Conservation (phyloP, 768 basidiomycete genomes). For the Naganishia friedmannii region DNA sequence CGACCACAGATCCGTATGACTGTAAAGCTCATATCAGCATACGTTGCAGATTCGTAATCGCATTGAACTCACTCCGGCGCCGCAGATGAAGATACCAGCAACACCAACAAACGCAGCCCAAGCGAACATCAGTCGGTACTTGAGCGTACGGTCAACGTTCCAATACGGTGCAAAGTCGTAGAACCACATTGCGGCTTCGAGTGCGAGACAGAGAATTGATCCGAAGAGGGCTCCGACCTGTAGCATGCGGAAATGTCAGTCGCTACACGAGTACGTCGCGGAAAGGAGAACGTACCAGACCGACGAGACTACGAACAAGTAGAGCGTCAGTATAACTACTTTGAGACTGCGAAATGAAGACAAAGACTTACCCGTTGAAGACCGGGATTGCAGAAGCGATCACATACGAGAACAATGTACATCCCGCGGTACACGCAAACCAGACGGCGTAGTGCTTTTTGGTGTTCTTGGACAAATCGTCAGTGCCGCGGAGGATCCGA, state of each 20-base stretch:
- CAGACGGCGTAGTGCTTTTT: conserved; percentile 28
- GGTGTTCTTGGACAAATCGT: conserved; percentile 23
- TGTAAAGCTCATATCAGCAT: background rate
- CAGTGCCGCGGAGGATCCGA: conserved; percentile 9
- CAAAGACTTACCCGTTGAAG: conserved; percentile 28
- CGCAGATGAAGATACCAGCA: conserved; percentile 35
- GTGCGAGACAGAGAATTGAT: conserved; percentile 25
- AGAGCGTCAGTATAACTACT: conserved; percentile 28
- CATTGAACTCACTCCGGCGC: conserved; percentile 34
- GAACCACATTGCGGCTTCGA: conserved; percentile 43
- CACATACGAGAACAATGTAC: conserved; percentile 36
- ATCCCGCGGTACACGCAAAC: conserved; percentile 30
- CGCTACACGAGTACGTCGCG: background rate
- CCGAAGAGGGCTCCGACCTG: conserved; percentile 34
- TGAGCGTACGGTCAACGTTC: conserved; percentile 24
- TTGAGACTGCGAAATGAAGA: background rate
- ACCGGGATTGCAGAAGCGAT: conserved; percentile 37
- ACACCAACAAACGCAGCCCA: conserved; percentile 31
- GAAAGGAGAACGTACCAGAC: conserved; percentile 40
- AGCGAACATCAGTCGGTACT: conserved; percentile 26
- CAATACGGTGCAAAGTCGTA: conserved; percentile 35
- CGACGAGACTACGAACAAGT: conserved; percentile 33
- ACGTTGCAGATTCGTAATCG: too few species aligned
- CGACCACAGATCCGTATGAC: conserved; percentile 26
- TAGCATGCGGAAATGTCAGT: background rate